Base-by-base conservation (phyloP, 2,329 filamentous ascomycete genomes). In the Fusarium sp. region DNA sequence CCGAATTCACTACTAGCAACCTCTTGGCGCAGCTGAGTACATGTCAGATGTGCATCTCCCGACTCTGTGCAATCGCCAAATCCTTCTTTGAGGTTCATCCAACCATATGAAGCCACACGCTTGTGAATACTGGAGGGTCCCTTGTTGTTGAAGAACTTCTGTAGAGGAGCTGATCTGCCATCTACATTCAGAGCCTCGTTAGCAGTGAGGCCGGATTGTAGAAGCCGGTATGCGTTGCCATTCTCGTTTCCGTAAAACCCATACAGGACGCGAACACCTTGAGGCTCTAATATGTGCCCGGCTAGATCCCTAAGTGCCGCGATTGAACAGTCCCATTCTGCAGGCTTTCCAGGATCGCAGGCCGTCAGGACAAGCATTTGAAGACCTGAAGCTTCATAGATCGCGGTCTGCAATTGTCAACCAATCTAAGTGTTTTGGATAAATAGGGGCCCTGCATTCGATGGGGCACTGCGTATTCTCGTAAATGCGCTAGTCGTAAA, bases 71-170 rank as follows among this genome's bases (percentile, higher is more conserved):
- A 57, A 45, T 45, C 7, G 31, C 23, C 54, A 27, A 57, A 57
- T 27, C n/a, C 39, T 19, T 46, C 21, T 3, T 15, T 4, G 39
- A 57, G 54, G 4, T 23, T 11, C 29, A 10, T 41, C 27, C 31
- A 41, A 31, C 54, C 54, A 45, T 57, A 57, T 25, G 54, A 57
- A 12, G 39, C 29, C 23, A 57, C 18, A 35, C 54, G 54, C 31
- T 38, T 57, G 12, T 27, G 42, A 5, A 35, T 6, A 27, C 37
- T 16, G 16, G 54, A 31, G 7, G 54, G 54, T 19, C 54, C 54
- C 4, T 45, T 57, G 10, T 12, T n/a, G 16, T 31, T 45, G 11
- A 35, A 57, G n/a, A 23, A 23, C 16, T 57, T 12, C 15, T 25
- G 21, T 4, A 57, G 29, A 6, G 39, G 39, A 37, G 41, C 31